Evolutionary conservation across 768 basidiomycete species (phyloP).

Genomic region (Multifurca ochricompacta): DNA sequence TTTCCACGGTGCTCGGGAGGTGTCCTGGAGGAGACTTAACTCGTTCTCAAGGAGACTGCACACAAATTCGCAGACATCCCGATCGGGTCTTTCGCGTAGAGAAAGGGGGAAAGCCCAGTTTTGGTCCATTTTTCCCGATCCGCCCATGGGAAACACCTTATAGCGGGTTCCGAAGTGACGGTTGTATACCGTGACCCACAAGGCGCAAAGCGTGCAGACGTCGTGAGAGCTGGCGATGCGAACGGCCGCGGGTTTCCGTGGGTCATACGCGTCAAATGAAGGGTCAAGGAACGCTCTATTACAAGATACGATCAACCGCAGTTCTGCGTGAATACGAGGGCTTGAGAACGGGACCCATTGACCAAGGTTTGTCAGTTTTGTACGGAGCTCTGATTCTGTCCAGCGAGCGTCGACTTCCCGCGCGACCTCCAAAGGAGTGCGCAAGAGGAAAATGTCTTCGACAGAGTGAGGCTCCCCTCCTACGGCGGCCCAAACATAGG

Average conservation of each 20-base stretch:
- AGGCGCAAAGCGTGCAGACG: conserved; percentile 12
- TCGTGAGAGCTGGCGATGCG: conserved; percentile 18
- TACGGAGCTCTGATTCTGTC: conserved; percentile 10
- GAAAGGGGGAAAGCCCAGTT: conserved; percentile 14
- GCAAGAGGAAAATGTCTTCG: conserved; percentile 15
- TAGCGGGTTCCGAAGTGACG: conserved; percentile 14
- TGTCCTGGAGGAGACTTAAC: conserved; percentile 1
- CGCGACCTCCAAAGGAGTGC: conserved; percentile 11
- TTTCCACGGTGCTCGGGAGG: not conserved
- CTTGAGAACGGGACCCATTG: conserved; percentile 9
- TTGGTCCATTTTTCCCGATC: conserved; percentile 12
- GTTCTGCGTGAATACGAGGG: conserved; percentile 14
- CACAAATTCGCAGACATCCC: conserved; percentile 15
- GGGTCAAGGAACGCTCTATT: conserved; percentile 9
- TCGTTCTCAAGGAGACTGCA: conserved; percentile 12
- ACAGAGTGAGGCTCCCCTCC: conserved; percentile 4
- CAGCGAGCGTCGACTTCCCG: conserved; percentile 15
- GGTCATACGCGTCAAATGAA: conserved; percentile 14
- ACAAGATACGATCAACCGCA: conserved; percentile 15
- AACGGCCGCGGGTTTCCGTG: conserved; percentile 10
- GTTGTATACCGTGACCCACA: conserved; percentile 17
- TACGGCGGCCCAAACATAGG: conserved; percentile 13
- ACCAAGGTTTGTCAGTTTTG: not conserved
- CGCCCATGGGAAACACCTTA: conserved; percentile 14
- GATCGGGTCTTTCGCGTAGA: conserved; percentile 14